phyloP scores from a whole-genome alignment of 1,284 basidiomycete genomes.

The Calocybe gambosa region DNA sequence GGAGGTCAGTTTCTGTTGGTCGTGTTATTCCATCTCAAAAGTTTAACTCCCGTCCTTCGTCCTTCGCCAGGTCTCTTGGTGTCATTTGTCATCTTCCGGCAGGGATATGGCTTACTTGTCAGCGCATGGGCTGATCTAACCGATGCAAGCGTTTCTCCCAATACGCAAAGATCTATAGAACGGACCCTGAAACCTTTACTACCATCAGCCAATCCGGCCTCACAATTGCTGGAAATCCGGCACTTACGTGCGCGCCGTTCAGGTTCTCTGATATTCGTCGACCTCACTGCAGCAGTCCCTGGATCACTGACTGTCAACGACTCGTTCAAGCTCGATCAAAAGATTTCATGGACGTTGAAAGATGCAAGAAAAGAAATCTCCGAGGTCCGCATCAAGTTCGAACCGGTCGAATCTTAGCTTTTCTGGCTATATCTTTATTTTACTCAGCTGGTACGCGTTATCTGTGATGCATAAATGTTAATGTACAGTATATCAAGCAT shows the following conservation, averaged over 20 bases:
- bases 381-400: conserved; percentile 75
- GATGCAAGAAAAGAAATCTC: conserved; percentile 63
- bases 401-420: conserved; percentile 24
- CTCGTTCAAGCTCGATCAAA: conserved; percentile 53
- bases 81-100: conserved; percentile 82
- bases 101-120: conserved; percentile 70
- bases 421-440: not conserved
- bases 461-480: conserved; percentile 1
- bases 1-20: conserved; percentile 57
- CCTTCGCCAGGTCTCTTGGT: conserved; percentile 66
- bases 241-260: conserved; percentile 73
- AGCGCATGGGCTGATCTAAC: conserved; percentile 81
- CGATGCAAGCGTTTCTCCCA: conserved; percentile 72
- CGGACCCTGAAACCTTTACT: conserved; percentile 51
- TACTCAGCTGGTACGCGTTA: conserved; percentile 5
- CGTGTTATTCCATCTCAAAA: not conserved
- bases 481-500: not conserved
- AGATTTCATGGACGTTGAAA: conserved; percentile 59
- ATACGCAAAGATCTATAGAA: conserved; percentile 48
- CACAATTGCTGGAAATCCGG: conserved; percentile 46
- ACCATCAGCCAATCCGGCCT: conserved; percentile 16
- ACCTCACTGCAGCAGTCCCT: conserved; percentile 68
- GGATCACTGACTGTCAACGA: conserved; percentile 52
- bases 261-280: conserved; percentile 71
- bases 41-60: conserved; percentile 4